Conservation (phyloP, 768 basidiomycete genomes). For the Boletus insuetus region DNA sequence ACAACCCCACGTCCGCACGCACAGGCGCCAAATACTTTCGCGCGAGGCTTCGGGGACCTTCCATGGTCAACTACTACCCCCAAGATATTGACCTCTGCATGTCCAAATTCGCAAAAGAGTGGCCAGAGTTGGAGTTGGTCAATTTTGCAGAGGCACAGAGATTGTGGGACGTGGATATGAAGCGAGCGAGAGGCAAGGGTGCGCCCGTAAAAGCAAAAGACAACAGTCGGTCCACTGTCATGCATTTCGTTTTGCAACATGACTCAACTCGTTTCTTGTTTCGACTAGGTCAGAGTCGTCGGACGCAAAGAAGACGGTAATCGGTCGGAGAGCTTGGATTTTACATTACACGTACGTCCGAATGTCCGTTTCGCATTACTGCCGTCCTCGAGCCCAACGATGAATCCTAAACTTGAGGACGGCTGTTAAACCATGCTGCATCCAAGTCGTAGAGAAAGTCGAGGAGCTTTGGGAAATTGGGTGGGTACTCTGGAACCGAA, state of each 20-base stretch:
- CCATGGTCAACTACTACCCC: slow-evolving; percentile 85
- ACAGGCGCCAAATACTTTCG: slow-evolving; percentile 93
- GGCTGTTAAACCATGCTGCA: too few relatives aligned
- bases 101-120: slow-evolving; percentile 45
- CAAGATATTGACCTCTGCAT: slow-evolving; percentile 55
- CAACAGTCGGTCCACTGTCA: slow-evolving; percentile 45
- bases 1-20: slow-evolving; percentile 78
- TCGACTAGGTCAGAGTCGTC: slow-evolving; percentile 49
- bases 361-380: too few relatives aligned
- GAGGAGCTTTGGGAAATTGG: too few relatives aligned
- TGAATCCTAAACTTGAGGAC: too few relatives aligned
- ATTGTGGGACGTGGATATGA: slow-evolving; percentile 62
- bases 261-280: background rate
- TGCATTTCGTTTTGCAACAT: background rate
- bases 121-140: slow-evolving; percentile 57
- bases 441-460: too few relatives aligned
- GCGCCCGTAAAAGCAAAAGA: slow-evolving; percentile 77
- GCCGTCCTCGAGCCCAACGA: too few relatives aligned
- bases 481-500: too few relatives aligned
- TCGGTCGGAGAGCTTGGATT: too few relatives aligned
- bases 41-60: slow-evolving; percentile 74
- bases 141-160: slow-evolving; percentile 62
- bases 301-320: slow-evolving; percentile 44
- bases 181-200: slow-evolving; percentile 77
- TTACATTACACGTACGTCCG: too few relatives aligned